Conservation (phyloP, 2,329 filamentous ascomycete genomes). For the Talaromyces pinophilus region DNA sequence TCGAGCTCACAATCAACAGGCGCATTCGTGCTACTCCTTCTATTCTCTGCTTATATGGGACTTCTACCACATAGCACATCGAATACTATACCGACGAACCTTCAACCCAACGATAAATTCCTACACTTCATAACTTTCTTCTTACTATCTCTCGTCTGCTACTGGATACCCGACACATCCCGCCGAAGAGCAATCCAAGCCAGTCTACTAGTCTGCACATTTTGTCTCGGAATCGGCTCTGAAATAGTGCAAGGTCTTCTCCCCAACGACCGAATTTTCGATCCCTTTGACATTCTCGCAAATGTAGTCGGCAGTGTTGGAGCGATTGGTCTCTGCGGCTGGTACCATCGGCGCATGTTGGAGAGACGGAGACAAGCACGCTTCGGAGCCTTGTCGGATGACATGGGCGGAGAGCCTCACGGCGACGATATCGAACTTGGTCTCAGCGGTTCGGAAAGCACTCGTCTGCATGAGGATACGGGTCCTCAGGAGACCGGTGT, state of each 20-base stretch:
- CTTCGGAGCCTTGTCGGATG: slow-evolving; percentile 67
- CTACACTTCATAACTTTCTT: slow-evolving; percentile 90
- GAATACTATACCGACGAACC: slow-evolving; percentile 45
- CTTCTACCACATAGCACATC: slow-evolving; percentile 59
- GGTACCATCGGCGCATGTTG: slow-evolving; percentile 95
- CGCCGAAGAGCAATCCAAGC: slow-evolving; percentile 82
- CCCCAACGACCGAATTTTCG: slow-evolving; percentile 70
- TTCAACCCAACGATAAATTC: slow-evolving; percentile 80
- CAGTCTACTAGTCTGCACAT: slow-evolving; percentile 77
- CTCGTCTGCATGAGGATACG: slow-evolving; percentile 34
- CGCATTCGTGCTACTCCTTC: slow-evolving; percentile 65
- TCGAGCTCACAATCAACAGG: slow-evolving; percentile 49
- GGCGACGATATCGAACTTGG: slow-evolving; percentile 73
- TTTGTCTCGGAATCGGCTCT: slow-evolving; percentile 57
- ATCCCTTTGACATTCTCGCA: slow-evolving; percentile 81
- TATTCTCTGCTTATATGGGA: slow-evolving; percentile 76
- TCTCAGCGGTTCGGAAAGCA: slow-evolving; percentile 47
- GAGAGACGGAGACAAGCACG: slow-evolving; percentile 77
- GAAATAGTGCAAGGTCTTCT: slow-evolving; percentile 63
- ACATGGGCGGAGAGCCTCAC: slow-evolving; percentile 36
- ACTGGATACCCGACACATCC: slow-evolving; percentile 93
- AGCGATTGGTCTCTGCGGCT: slow-evolving; percentile 73
- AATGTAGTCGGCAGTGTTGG: slow-evolving; percentile 78
- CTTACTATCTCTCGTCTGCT: slow-evolving; percentile 78
- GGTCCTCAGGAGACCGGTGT: slow-evolving; percentile 63